Evolutionary conservation across 805 yeast species (phyloP).

Genomic region (Lipomyces spencermartinsiae): DNA sequence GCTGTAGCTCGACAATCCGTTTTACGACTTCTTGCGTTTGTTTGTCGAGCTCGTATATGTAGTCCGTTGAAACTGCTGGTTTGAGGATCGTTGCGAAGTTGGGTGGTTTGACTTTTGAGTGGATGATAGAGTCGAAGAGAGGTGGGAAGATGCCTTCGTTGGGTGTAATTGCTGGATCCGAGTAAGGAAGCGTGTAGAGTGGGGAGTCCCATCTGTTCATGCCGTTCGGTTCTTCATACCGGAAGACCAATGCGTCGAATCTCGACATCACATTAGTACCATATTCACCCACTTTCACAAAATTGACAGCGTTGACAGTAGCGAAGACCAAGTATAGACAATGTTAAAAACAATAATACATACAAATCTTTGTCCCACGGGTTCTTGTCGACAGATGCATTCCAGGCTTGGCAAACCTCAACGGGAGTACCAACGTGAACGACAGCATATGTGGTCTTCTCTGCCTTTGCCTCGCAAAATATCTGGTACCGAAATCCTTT

Average conservation of each 20-base stretch:
- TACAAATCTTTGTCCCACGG: slow-evolving; percentile 38
- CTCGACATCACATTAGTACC: slow-evolving; percentile 10
- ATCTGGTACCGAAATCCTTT: slow-evolving; percentile 95
- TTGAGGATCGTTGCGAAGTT: slow-evolving; percentile 84
- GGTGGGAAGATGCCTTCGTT: slow-evolving; percentile 59
- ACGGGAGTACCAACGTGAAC: slow-evolving; percentile 76
- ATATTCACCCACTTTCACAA: neutral
- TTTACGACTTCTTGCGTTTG: slow-evolving; percentile 69
- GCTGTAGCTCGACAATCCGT: slow-evolving; percentile 67
- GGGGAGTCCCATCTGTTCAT: slow-evolving; percentile 95
- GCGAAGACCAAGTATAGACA: neutral
- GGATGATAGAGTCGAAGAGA: slow-evolving; percentile 58
- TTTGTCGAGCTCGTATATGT: slow-evolving; percentile 76
- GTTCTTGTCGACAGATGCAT: slow-evolving; percentile 44
- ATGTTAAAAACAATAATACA: neutral
- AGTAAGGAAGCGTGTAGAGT: slow-evolving; percentile 69
- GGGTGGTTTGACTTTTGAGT: slow-evolving; percentile 65
- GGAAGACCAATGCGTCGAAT: slow-evolving; percentile 70
- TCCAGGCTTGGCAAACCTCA: slow-evolving; percentile 69
- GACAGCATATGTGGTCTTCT: slow-evolving; percentile 81
- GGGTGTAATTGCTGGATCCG: slow-evolving; percentile 48
- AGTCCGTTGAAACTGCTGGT: slow-evolving; percentile 78
- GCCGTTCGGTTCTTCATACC: slow-evolving; percentile 93
- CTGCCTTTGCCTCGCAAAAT: slow-evolving; percentile 89
- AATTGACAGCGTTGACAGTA: neutral